These are phyloP conservation scores for Actinomortierella ambigua DNA, from an alignment of 371 early-diverging fungal genomes.

Conservation along the genomic window DNA sequence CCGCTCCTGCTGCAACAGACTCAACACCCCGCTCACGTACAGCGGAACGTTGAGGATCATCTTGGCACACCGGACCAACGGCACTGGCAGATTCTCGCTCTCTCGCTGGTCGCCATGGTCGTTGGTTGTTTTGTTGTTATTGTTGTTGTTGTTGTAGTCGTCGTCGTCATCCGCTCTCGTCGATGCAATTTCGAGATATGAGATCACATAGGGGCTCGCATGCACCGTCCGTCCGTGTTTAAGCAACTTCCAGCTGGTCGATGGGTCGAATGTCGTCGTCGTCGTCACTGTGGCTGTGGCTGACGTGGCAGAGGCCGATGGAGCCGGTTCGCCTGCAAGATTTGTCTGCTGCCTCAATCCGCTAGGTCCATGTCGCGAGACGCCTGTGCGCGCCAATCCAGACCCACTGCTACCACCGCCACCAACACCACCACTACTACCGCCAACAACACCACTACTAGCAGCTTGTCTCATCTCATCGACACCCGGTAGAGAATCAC, in stretches of 20 bases:
- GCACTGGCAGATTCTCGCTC: constrained; percentile 31
- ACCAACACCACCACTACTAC: constrained; percentile 4
- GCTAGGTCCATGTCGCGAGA: too few species aligned
- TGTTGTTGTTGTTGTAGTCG: constrained; percentile 10
- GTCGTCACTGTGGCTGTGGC: background rate
- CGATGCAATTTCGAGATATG: constrained; percentile 44
- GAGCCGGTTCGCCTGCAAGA: background rate
- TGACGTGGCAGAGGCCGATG: constrained; percentile 1
- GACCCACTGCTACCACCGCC: constrained; percentile 10
- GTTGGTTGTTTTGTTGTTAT: too few species aligned
- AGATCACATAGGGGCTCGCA: constrained; percentile 53
- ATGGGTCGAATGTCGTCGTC: constrained; percentile 16
- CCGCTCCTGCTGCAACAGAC: constrained; percentile 63
- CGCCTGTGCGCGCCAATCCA: background rate
- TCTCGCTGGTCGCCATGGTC: too few species aligned
- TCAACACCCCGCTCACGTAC: constrained; percentile 59
- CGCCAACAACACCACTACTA: too few species aligned
- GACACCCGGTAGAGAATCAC: constrained; percentile 19
- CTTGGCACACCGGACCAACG: constrained; percentile 31
- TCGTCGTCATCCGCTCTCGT: constrained; percentile 32
- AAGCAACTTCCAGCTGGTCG: constrained; percentile 38
- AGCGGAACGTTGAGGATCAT: constrained; percentile 50
- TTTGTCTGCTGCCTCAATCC: too few species aligned
- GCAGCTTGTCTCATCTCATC: constrained; percentile 38
- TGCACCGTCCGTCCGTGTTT: constrained; percentile 42